Evolutionary conservation across 129 eudicot genomes (phyloP), one percentile per base, ranked within the genome.

Genomic region (Centrapalus pauciflorus): DNA sequence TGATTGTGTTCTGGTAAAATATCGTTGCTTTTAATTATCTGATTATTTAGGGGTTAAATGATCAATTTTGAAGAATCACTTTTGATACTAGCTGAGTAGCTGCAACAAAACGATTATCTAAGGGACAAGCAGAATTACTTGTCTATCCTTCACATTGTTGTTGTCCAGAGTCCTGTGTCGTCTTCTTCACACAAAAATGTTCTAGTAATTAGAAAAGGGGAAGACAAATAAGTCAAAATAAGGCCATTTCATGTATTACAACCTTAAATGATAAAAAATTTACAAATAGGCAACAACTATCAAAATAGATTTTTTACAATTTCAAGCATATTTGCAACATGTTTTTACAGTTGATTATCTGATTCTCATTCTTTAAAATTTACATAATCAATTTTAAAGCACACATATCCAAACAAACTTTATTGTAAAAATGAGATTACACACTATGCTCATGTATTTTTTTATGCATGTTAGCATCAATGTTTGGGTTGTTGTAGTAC

Each of bases 161-260:
- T 23, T 17, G 34, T 20, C 8, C 5, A 29, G 65, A 13, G 46
- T 2, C 8, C 5, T 59, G 65, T 20, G 46, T 2, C n/a, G 1
- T 61, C 67, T 37, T 61, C 51, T 61, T 61, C n/a, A 61, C 37
- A 21, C 13, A 12, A 37, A n/a, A n/a, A n/a, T n/a, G n/a, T n/a
- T n/a, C n/a, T n/a, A n/a, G n/a, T n/a, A n/a, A n/a, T n/a, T n/a
- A n/a, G n/a, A n/a, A n/a, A 12, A 37, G 16, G 66, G 54, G 66
- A 10, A 37, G 12, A n/a, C 63, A 56, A 14, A 56, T 14, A 13
- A 37, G 51, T 61, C 49, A 23, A 61, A 61, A 21, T 23, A 21
- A 61, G 11, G 51, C 37, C 49, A 37, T 25, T 17, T 0, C 20
- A 60, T 33, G 48, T 32, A n/a, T n/a, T n/a, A 57, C 63, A 24